phyloP scores from a whole-genome alignment of 371 early-diverging fungal species.

The Conidiobolus incongruus region DNA sequence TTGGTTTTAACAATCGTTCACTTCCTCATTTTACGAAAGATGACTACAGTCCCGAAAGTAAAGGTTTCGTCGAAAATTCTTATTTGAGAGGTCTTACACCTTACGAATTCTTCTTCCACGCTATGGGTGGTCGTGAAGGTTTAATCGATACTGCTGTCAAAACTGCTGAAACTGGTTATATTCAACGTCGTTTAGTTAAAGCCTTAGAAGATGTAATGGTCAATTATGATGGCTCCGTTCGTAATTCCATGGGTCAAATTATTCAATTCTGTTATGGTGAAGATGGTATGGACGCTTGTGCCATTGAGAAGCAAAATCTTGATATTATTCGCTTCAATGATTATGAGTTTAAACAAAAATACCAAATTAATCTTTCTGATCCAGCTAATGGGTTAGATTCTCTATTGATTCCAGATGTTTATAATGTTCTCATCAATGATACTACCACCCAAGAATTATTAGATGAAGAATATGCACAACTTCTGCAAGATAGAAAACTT shows the following conservation, averaged over 20 bases:
- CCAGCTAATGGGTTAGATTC: no score
- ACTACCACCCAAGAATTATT: slow-evolving; percentile 41
- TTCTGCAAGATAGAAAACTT: slow-evolving; percentile 44
- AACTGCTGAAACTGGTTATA: slow-evolving; percentile 99
- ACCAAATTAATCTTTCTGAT: slow-evolving; percentile 52
- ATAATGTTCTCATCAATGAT: slow-evolving; percentile 37
- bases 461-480: slow-evolving; percentile 60
- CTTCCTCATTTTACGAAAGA: slow-evolving; percentile 97
- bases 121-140: slow-evolving; percentile 99
- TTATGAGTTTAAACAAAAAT: slow-evolving; percentile 48
- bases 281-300: slow-evolving; percentile 95
- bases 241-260: slow-evolving; percentile 83
- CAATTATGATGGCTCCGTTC: slow-evolving; percentile 94
- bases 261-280: slow-evolving; percentile 97
- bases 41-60: slow-evolving; percentile 91
- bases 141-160: slow-evolving; percentile 98
- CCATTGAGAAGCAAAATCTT: slow-evolving; percentile 72
- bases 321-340: slow-evolving; percentile 39
- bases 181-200: slow-evolving; percentile 98
- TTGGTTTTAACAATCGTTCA: slow-evolving; percentile 90
- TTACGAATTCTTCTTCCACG: slow-evolving; percentile 99
- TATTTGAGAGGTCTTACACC: slow-evolving; percentile 96
- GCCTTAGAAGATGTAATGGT: slow-evolving; percentile 97
- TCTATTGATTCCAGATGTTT: slow-evolving; percentile 26
- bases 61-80: slow-evolving; percentile 98